phyloP scores from a whole-genome alignment of 2,329 filamentous ascomycete genomes.

The Chaetothyriales sp. region DNA sequence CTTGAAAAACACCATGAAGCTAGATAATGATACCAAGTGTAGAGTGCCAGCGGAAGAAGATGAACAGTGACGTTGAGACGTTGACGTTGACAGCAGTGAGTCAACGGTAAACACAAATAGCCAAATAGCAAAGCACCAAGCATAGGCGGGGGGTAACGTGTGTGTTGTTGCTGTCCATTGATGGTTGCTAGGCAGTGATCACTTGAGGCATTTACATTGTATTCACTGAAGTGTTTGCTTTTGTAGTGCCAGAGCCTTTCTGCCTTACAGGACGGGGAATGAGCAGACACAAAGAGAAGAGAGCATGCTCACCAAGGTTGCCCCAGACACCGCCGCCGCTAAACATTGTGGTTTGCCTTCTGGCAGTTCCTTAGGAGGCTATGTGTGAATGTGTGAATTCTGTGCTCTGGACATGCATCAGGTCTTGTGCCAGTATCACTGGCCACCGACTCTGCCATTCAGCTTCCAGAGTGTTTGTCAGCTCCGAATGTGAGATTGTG shows the following conservation, averaged over 20 bases:
- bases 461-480: background rate
- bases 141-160: background rate
- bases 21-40: background rate
- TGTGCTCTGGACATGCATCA: background rate
- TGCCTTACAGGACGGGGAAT: background rate
- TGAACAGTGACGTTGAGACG: no score
- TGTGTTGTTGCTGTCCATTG: background rate
- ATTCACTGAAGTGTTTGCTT: background rate
- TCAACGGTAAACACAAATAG: background rate
- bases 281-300: background rate
- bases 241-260: background rate
- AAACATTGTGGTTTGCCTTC: slow-evolving; percentile 1
- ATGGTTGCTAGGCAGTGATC: background rate
- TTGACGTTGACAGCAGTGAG: background rate
- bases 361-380: background rate
- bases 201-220: background rate
- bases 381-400: background rate
- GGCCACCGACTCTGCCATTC: background rate
- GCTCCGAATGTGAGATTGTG: background rate
- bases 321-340: slow-evolving; percentile 1
- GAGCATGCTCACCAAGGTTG: background rate
- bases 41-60: background rate
- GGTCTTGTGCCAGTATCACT: background rate
- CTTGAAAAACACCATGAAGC: background rate
- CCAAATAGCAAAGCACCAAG: background rate